Evolutionary conservation across 2,329 filamentous ascomycete species (phyloP), one percentile per base, ranked within the genome.

Genomic region (Penicillium sp.): DNA sequence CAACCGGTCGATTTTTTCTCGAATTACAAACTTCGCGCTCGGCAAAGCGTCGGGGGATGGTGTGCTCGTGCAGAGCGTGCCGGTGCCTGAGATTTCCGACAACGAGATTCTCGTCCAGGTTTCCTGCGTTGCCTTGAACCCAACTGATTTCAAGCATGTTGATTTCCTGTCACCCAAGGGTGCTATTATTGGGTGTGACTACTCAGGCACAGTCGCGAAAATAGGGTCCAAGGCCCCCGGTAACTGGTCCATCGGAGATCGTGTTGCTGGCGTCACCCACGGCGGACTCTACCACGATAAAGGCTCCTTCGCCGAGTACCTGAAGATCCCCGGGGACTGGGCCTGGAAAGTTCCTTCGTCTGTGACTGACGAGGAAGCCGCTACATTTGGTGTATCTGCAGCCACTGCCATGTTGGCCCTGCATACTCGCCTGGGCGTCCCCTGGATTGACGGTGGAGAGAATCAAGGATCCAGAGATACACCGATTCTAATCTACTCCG

Each of bases 261-360:
- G 52, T 13, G 45, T 60, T 16, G 51, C 47, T 5, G 59, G 60
- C 9, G 51, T 47, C 3, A 48, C 48, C 2, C 55, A 59, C 16
- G 60, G 55, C 18, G 50, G 44, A 26, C 42, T 53, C 2, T 51
- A 51, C 26, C 12, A 42, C 8, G 56, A 60, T 29, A 39, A 47
- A 3, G 59, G 57, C 7, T 50, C 59, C 1, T 61, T 61, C n/a
- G 57, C 57, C 10, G 51, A 74, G 47, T 74, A 73, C 52, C 64
- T 65, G 57, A 67, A 66, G 36, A 69, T 71, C 52, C 65, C 66
- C 4, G 67, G 67, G 0, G 61, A 59, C 7, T 61, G 74, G 1
- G 60, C 71, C 0, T 65, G 56, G 24, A 70, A 68, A 49, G 68
- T 69, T 0, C 72, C 72, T 2, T 45, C 42, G 7, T 62, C 26